phyloP scores from a whole-genome alignment of 257 asterid species.

The Solanum dulcamara region DNA sequence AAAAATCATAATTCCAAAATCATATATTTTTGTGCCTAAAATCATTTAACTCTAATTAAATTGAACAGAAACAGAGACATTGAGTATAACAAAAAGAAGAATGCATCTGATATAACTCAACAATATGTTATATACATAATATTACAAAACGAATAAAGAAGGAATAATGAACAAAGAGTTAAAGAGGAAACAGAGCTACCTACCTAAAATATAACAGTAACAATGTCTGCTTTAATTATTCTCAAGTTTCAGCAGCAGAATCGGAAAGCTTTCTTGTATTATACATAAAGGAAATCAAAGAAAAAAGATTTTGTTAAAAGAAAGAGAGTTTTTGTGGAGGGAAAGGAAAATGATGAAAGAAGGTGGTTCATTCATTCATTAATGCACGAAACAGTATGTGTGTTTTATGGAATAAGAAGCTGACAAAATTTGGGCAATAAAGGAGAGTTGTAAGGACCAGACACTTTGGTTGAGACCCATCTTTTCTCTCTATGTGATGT shows the following conservation, averaged over 20 bases:
- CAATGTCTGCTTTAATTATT: background rate
- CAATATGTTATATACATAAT: background rate
- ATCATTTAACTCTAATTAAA: background rate
- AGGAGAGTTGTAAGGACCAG: background rate
- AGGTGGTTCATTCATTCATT: background rate
- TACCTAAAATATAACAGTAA: background rate
- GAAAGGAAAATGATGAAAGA: conserved; percentile 15
- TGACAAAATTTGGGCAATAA: background rate
- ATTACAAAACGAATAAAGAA: background rate
- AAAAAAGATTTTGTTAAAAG: background rate
- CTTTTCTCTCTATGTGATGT: background rate
- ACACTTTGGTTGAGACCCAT: background rate
- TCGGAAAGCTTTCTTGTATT: background rate
- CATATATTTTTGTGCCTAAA: background rate
- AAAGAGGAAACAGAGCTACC: background rate
- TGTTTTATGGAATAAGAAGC: background rate
- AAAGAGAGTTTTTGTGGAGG: background rate
- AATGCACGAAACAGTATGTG: background rate
- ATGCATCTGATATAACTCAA: background rate
- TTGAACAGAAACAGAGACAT: background rate
- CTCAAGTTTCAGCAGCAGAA: background rate
- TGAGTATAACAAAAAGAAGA: background rate
- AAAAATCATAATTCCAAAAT: too few species aligned
- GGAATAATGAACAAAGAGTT: background rate
- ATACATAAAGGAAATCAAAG: too few species aligned